Evolutionary conservation across 2,329 filamentous ascomycete genomes (phyloP).

Genomic region (Penicillium carneum): DNA sequence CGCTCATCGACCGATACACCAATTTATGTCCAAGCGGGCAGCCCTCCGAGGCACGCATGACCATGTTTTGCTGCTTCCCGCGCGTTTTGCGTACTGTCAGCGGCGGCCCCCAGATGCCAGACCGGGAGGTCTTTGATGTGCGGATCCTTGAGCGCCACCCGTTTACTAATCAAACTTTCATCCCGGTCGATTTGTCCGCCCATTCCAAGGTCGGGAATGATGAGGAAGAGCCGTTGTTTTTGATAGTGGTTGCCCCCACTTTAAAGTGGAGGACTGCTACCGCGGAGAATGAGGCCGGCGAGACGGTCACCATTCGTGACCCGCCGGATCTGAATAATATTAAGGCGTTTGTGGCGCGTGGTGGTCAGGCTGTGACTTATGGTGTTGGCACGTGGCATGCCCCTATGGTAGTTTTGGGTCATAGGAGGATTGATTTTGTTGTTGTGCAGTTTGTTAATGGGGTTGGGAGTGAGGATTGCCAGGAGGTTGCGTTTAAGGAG

Average conservation of each 20-base stretch:
- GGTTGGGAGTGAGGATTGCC: conserved; percentile 82
- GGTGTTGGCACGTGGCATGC: conserved; percentile 93
- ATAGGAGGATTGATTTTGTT: conserved; percentile 77
- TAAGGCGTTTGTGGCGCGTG: conserved; percentile 78
- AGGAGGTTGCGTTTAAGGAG: conserved; percentile 69
- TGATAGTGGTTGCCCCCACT: conserved; percentile 88
- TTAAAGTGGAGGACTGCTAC: conserved; percentile 57
- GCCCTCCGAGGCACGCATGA: conserved; percentile 71
- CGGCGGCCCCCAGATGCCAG: conserved; percentile 13
- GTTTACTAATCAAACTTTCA: conserved; percentile 91
- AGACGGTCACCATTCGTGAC: conserved; percentile 49
- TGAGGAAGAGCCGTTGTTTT: conserved; percentile 60
- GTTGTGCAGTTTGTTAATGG: conserved; percentile 90
- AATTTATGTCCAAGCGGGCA: conserved; percentile 55
- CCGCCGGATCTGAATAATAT: conserved; percentile 75
- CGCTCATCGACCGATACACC: conserved; percentile 73
- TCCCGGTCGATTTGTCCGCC: conserved; percentile 69
- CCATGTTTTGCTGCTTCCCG: conserved; percentile 86
- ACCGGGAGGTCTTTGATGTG: conserved; percentile 65
- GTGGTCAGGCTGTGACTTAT: conserved; percentile 87
- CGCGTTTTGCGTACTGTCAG: conserved; percentile 58
- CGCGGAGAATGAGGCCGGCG: conserved; percentile 39
- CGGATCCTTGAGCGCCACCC: conserved; percentile 86
- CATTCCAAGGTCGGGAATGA: conserved; percentile 34
- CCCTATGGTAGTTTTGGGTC: conserved; percentile 88